Evolutionary conservation across 2,329 filamentous ascomycete genomes (phyloP).

Genomic region (Fusarium sororula): DNA sequence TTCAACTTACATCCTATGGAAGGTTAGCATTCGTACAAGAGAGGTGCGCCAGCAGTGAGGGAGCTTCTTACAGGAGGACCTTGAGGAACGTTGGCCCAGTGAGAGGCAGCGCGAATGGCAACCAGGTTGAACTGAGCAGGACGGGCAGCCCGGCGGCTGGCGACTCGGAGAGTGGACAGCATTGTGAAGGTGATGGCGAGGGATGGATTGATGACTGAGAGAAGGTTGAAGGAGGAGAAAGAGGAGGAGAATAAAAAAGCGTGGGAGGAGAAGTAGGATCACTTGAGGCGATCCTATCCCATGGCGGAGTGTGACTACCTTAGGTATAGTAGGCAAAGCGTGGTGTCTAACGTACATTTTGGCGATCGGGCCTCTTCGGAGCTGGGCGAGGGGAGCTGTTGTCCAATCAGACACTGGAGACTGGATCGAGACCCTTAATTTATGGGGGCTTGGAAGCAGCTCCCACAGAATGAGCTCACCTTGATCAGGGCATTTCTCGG

Average conservation of each 20-base stretch:
- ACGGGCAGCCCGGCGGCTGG: slow-evolving; percentile 59
- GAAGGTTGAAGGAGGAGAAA: slow-evolving; percentile 24
- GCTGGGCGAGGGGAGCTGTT: slow-evolving; percentile 24
- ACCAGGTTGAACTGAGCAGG: slow-evolving; percentile 50
- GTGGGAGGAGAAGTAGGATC: slow-evolving; percentile 18
- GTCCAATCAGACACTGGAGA: slow-evolving; percentile 23
- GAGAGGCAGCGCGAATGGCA: slow-evolving; percentile 71
- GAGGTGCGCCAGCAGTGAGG: slow-evolving; percentile 22
- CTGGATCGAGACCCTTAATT: slow-evolving; percentile 33
- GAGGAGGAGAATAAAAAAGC: slow-evolving; percentile 15
- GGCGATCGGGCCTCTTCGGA: slow-evolving; percentile 37
- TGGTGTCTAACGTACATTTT: slow-evolving; percentile 37
- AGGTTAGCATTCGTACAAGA: slow-evolving; percentile 31
- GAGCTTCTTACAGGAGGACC: slow-evolving; percentile 83
- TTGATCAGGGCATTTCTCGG: slow-evolving; percentile 25
- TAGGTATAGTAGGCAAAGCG: slow-evolving; percentile 8
- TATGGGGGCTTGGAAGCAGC: slow-evolving; percentile 19
- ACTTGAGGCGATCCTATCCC: slow-evolving; percentile 39
- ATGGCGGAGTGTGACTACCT: slow-evolving; percentile 38
- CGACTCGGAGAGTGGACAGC: slow-evolving; percentile 65
- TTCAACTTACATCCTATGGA: slow-evolving; percentile 51
- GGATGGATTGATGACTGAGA: slow-evolving; percentile 14
- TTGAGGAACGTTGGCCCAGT: slow-evolving; percentile 91
- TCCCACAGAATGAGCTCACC: slow-evolving; percentile 33
- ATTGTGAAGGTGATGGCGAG: slow-evolving; percentile 51